These are phyloP conservation scores for Pyrenochaeta sp. DNA, from an alignment of 2,329 filamentous ascomycete species.

Conservation along the genomic window DNA sequence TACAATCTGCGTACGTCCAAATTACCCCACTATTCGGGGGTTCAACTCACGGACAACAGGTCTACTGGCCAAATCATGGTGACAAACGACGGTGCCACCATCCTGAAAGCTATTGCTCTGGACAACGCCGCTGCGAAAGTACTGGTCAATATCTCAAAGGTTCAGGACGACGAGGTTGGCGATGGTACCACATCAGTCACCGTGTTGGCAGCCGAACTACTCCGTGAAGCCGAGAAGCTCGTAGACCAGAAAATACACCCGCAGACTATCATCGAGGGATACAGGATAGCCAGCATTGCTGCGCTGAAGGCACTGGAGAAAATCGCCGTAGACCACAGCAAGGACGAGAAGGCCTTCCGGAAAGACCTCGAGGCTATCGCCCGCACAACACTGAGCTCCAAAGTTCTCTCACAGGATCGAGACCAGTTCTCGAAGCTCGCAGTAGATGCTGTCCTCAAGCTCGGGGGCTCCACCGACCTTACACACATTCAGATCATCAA, in stretches of 20 bases:
- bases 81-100: slow-evolving; percentile 98
- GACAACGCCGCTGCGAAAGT: slow-evolving; percentile 99
- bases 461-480: slow-evolving; percentile 89
- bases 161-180: slow-evolving; percentile 98
- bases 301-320: slow-evolving; percentile 85
- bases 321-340: slow-evolving; percentile 88
- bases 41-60: slow-evolving; percentile 55
- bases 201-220: slow-evolving; percentile 90
- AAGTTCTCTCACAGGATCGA: slow-evolving; percentile 92
- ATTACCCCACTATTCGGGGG: slow-evolving; percentile 1
- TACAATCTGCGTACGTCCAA: slow-evolving; percentile 83
- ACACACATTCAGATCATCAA: slow-evolving; percentile 99
- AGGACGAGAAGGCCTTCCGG: slow-evolving; percentile 81
- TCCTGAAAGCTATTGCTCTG: slow-evolving; percentile 96
- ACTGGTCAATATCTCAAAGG: slow-evolving; percentile 98
- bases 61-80: slow-evolving; percentile 98
- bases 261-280: slow-evolving; percentile 98
- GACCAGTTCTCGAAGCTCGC: slow-evolving; percentile 90
- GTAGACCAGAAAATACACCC: slow-evolving; percentile 99
- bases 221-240: slow-evolving; percentile 95
- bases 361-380: slow-evolving; percentile 91
- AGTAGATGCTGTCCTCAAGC: slow-evolving; percentile 86
- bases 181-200: slow-evolving; percentile 98
- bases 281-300: slow-evolving; percentile 93
- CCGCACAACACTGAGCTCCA: slow-evolving; percentile 94